These are phyloP conservation scores for Viola pubescens DNA, from an alignment of 441 rosid genomes.

Conservation along the genomic window DNA sequence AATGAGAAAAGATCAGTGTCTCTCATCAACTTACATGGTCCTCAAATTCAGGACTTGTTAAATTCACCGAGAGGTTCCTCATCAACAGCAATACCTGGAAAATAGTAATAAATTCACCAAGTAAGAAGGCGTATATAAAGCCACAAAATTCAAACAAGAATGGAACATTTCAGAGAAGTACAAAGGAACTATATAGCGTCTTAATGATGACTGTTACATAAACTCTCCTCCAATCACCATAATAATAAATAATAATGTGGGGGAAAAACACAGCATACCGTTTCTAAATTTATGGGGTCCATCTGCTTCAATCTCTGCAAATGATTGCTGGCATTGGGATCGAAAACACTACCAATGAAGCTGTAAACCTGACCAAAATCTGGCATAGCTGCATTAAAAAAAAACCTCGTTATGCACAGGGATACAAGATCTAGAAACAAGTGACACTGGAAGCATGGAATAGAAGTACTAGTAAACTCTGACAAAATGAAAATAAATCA, in stretches of 20 bases:
- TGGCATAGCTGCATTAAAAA: constrained; percentile 64
- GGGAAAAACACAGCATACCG: constrained; percentile 36
- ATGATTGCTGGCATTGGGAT: constrained; percentile 63
- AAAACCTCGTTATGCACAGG: constrained; percentile 12
- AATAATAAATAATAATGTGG: background rate
- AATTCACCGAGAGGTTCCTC: constrained; percentile 82
- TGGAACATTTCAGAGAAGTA: background rate
- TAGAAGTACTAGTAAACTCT: background rate
- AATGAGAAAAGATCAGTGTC: background rate
- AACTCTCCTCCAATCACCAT: background rate
- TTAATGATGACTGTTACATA: background rate
- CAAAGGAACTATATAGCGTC: background rate
- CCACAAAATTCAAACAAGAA: background rate
- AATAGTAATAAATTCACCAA: constrained; percentile 1
- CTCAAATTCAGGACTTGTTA: constrained; percentile 76
- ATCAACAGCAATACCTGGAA: constrained; percentile 70
- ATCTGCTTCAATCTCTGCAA: constrained; percentile 73
- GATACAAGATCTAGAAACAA: background rate
- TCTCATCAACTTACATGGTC: constrained; percentile 53
- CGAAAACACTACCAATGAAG: constrained; percentile 92
- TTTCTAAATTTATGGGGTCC: constrained; percentile 84
- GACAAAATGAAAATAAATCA: background rate
- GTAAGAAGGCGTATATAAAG: background rate
- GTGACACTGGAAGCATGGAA: background rate
- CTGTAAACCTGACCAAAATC: constrained; percentile 86